Evolutionary conservation across 805 yeast genomes (phyloP), one percentile per base, ranked within the genome.

Genomic region (Hanseniaspora meyeri): DNA sequence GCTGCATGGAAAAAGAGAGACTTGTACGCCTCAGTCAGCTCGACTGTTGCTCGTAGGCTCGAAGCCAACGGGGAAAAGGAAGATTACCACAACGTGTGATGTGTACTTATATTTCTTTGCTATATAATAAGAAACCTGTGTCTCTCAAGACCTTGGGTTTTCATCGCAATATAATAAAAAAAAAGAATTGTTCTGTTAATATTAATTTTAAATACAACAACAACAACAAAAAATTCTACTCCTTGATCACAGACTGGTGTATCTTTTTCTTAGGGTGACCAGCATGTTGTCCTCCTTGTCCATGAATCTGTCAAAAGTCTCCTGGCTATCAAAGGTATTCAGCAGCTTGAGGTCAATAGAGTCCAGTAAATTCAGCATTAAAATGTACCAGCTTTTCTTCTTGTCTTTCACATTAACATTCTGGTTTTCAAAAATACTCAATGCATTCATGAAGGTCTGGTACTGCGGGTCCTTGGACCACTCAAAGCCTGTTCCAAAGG

Each of bases 351-450:
- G 11, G 19, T 45, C 43, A 6, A 51, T 27, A 1, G 42, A 49
- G 16, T 53, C 57, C 16, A 53, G n/a, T 16, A 51, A 10, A 38
- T 51, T 43, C 39, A 51, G 37, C 43, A 51, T 45, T 17, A 51
- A 12, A 1, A 51, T 51, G 19, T 32, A 37, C 55, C 55, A 51
- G 19, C 46, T 47, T 8, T 42, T 19, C 10, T 27, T 43, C 5
- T 51, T 45, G 14, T 37, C 14, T 11, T 42, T 37, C 19, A 52
- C 20, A 38, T 53, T 17, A 8, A 46, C 43, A 32, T 53, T 53
- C 9, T 36, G 43, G 12, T 31, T 80, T 65, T 93, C 97, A 65
- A 81, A 90, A 60, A 87, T 96, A 62, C 80, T 82, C 56, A 91
- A 73, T 39, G 91, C 68, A 56, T 96, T 74, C 4, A 73, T 74